Base-by-base conservation (phyloP, 371 early-diverging fungal genomes). In the Haplosporangium sp. region DNA sequence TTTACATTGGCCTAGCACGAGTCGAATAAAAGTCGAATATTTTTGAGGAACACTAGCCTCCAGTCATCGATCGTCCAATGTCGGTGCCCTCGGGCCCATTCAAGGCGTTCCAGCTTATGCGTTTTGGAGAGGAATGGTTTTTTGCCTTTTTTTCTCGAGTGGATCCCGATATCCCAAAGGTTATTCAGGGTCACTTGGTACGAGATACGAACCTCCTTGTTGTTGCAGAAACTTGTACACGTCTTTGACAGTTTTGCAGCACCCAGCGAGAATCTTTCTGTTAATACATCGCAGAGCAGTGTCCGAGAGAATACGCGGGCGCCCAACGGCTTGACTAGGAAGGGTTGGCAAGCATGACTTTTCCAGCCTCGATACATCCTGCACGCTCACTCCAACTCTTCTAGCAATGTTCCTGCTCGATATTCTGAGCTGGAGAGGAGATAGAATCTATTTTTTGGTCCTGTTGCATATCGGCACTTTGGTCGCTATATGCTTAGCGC, bases 51-150 rank as follows among this genome's bases (percentile, higher is more conserved):
- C 8, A 68, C 74, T 10, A 57, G 55, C n/a, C 18, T 69, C 69
- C 73, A 81, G 57, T 80, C 74, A 29, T 70, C 69, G 20, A 59
- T 16, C 0, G 68, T 80, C 74, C 69, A 68, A 56, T 68, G 9
- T 37, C 16, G 29, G 59, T 80, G 74, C 0, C 36, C 29, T 7
- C 41, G 64, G 18, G 73, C 73, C 55, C 46, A 80, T 23, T 37
- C 43, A 13, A 61, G 42, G 6, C 62, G 59, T 6, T 48, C 61
- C 47, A 18, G 41, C 23, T 46, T 61, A 59, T 77, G 58, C 42
- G 54, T 55, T 4, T 13, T 14, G 18, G 46, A 20, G 9, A 67
- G 60, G n/a, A 36, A 52, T 16, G 66, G 62, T 23, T 47, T 70
- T 37, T 70, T 54, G 12, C 18, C 5, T 62, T n/a, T 38, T 55